These are phyloP conservation scores for Starmerella vitae DNA, from an alignment of 805 yeast genomes.

Conservation along the genomic window DNA sequence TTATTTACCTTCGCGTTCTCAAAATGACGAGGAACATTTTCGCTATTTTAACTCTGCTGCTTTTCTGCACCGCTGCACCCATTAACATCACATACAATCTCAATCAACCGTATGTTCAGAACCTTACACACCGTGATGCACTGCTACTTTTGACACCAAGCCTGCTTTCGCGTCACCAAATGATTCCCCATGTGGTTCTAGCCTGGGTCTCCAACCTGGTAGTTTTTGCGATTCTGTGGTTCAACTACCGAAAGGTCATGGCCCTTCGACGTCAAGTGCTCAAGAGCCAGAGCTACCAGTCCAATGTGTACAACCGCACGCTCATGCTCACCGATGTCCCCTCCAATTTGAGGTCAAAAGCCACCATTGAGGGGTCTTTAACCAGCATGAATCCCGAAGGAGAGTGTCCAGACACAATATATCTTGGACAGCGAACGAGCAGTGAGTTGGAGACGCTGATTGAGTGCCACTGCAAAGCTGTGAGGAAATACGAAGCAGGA, in stretches of 20 bases:
- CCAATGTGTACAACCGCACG: slow-evolving; percentile 24
- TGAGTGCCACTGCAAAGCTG: background rate
- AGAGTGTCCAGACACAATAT: background rate
- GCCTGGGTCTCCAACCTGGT: slow-evolving; percentile 25
- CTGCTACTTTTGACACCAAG: slow-evolving; percentile 29
- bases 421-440: background rate
- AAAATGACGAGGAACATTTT: slow-evolving; percentile 27
- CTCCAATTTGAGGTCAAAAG: slow-evolving; percentile 17
- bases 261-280: slow-evolving; percentile 19
- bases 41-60: slow-evolving; percentile 23
- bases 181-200: slow-evolving; percentile 27
- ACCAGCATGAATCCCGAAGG: slow-evolving; percentile 4
- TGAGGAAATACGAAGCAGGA: background rate
- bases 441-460: background rate
- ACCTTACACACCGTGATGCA: slow-evolving; percentile 24
- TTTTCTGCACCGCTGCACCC: slow-evolving; percentile 28
- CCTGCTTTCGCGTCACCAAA: slow-evolving; percentile 23
- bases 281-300: slow-evolving; percentile 19
- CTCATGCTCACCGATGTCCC: slow-evolving; percentile 26
- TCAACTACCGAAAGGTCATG: slow-evolving; percentile 22
- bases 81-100: slow-evolving; percentile 27
- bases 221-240: slow-evolving; percentile 23
- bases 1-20: slow-evolving; percentile 24
- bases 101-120: slow-evolving; percentile 16
- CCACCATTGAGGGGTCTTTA: slow-evolving; percentile 19